These are phyloP conservation scores for Cyberlindnera mycetangii DNA, from an alignment of 805 yeast genomes.

Conservation along the genomic window DNA sequence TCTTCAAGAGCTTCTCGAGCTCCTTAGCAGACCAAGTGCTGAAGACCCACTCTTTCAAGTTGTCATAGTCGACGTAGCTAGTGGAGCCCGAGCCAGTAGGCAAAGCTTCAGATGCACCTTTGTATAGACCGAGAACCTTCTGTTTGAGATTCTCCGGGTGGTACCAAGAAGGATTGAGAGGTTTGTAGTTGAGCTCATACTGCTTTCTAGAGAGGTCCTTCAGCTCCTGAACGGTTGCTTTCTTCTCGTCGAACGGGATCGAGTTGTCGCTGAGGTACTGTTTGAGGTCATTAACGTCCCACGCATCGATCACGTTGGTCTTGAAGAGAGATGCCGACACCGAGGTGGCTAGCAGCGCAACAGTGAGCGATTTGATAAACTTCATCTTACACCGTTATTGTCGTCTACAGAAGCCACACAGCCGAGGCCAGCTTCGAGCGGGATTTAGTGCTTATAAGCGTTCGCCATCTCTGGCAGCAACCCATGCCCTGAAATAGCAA, in stretches of 20 bases:
- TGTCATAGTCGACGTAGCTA: conserved; percentile 14
- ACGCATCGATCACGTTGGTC: conserved; percentile 21
- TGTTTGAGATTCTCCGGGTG: conserved; percentile 15
- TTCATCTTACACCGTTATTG: too few species aligned
- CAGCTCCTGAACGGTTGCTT: conserved; percentile 25
- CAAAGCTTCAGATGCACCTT: conserved; percentile 3
- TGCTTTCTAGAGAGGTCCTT: conserved; percentile 29
- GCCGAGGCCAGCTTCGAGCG: too few species aligned
- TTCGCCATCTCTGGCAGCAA: conserved; percentile 5
- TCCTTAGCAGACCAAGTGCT: conserved; percentile 41
- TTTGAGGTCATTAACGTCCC: conserved; percentile 35
- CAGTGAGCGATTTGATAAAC: conserved; percentile 3
- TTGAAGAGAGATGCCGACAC: conserved; percentile 14
- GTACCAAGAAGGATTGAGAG: conserved; percentile 16
- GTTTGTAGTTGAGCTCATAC: conserved; percentile 4
- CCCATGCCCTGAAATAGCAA: conserved; percentile 8
- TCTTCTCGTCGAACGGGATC: conserved; percentile 23
- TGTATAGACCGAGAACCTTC: conserved; percentile 12
- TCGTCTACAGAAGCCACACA: too few species aligned
- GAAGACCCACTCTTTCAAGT: conserved; percentile 44
- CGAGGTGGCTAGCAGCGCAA: conserved; percentile 17
- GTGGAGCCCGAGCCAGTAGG: conserved; percentile 1
- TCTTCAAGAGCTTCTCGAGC: conserved; percentile 33
- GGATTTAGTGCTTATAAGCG: not conserved
- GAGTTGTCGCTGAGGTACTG: conserved; percentile 34